Percentiles rank a stretch among this genome's conserved stretches.
Evolutionary conservation across 331 rosid species (phyloP).

Genomic region (Acacia pycnantha): DNA sequence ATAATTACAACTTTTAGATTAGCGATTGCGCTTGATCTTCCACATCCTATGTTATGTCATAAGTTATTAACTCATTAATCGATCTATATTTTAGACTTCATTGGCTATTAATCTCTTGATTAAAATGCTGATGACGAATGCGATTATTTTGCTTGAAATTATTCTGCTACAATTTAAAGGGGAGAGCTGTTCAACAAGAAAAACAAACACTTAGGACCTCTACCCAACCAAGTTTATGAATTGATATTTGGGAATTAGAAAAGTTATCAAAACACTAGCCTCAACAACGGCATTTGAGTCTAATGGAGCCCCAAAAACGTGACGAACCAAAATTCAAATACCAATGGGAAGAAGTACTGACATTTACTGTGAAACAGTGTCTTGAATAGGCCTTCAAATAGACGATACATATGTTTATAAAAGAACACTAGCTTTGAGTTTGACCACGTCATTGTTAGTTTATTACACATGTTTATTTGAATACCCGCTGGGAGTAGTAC

Average conservation of each 20-base stretch:
- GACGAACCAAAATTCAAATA: too few species aligned
- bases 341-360: fast-evolving
- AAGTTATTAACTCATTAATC: background rate
- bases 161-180: too few species aligned
- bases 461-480: too few species aligned
- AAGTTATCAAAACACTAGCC: background rate
- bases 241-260: background rate
- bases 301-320: too few species aligned
- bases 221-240: background rate
- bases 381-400: too few species aligned
- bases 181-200: background rate
- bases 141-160: background rate
- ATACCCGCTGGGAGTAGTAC: too few species aligned
- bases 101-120: background rate
- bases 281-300: background rate
- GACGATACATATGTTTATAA: too few species aligned
- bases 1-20: background rate
- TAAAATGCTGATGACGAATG: background rate
- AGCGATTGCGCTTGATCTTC: background rate
- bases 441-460: too few species aligned
- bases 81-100: background rate
- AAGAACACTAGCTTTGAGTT: too few species aligned
- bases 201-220: background rate
- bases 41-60: background rate
- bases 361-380: too few species aligned